Conservation (phyloP, 202 grass and related monocot genomes). For the Panicum virgatum region DNA sequence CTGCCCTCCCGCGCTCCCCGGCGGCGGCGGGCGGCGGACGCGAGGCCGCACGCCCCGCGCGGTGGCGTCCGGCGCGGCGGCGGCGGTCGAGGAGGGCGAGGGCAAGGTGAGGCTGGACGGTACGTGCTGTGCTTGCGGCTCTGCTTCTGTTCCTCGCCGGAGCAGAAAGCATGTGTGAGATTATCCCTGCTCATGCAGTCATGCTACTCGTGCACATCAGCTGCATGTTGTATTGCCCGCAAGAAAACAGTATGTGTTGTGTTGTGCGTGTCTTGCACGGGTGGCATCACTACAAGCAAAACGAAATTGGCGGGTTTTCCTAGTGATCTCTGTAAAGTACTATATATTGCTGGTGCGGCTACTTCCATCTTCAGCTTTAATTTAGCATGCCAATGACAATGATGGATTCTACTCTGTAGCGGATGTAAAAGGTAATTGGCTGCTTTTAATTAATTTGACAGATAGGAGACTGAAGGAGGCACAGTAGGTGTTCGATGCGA, state of each 20-base stretch:
- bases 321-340: background rate
- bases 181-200: background rate
- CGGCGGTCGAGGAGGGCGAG: constrained; percentile 32
- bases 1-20: background rate
- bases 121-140: constrained; percentile 1
- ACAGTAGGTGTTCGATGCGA: constrained; percentile 70
- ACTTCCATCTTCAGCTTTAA: background rate
- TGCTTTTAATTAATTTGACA: constrained; percentile 23
- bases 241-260: background rate
- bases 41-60: constrained; percentile 37
- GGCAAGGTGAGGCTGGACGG: constrained; percentile 81
- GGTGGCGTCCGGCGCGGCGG: constrained; percentile 30
- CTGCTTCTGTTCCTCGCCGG: background rate
- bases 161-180: background rate
- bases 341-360: background rate
- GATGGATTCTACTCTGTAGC: background rate
- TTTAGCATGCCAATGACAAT: background rate
- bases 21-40: constrained; percentile 4
- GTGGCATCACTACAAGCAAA: background rate
- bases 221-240: background rate
- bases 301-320: background rate
- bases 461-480: constrained; percentile 78
- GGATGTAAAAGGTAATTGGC: background rate
- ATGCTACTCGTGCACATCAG: background rate
- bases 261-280: background rate